Conservation (phyloP, 2,329 filamentous ascomycete species). For the Didymosphaeria variabile region DNA sequence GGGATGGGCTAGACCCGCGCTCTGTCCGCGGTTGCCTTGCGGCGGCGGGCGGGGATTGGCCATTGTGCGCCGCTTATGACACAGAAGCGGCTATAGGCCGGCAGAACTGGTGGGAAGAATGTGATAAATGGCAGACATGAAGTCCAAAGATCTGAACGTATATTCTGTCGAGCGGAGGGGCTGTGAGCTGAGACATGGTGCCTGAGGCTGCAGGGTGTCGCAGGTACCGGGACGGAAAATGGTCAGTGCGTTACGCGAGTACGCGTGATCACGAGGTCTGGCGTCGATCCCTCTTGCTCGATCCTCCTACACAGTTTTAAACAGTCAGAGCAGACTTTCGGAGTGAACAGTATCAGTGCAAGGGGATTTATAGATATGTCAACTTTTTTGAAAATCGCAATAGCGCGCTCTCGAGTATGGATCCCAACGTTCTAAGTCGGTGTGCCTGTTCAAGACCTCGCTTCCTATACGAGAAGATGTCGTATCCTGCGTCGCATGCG, state of each 20-base stretch:
- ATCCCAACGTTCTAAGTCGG: neutral
- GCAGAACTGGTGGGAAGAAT: neutral
- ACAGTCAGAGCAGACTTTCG: neutral
- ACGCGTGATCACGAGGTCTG: constrained; percentile 34
- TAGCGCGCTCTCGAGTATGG: neutral
- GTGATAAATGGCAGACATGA: neutral
- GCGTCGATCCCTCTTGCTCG: neutral
- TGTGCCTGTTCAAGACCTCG: neutral
- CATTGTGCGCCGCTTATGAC: neutral
- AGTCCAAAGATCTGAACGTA: neutral
- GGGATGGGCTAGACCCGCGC: constrained; percentile 23
- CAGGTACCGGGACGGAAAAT: neutral
- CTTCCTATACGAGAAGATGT: neutral
- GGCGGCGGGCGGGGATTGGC: constrained; percentile 5
- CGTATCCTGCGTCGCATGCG: neutral
- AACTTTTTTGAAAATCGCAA: neutral
- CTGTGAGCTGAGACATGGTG: constrained; percentile 29
- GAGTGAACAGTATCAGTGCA: neutral
- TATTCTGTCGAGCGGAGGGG: constrained; percentile 1
- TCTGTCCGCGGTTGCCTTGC: constrained; percentile 20
- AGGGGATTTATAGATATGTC: neutral
- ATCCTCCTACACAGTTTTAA: neutral
- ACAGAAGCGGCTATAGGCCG: neutral
- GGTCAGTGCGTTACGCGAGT: constrained; percentile 28
- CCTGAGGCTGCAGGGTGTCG: constrained; percentile 29